Evolutionary conservation across 768 basidiomycete species (phyloP), one percentile per base, ranked within the genome.

Genomic region (Russula compacta): DNA sequence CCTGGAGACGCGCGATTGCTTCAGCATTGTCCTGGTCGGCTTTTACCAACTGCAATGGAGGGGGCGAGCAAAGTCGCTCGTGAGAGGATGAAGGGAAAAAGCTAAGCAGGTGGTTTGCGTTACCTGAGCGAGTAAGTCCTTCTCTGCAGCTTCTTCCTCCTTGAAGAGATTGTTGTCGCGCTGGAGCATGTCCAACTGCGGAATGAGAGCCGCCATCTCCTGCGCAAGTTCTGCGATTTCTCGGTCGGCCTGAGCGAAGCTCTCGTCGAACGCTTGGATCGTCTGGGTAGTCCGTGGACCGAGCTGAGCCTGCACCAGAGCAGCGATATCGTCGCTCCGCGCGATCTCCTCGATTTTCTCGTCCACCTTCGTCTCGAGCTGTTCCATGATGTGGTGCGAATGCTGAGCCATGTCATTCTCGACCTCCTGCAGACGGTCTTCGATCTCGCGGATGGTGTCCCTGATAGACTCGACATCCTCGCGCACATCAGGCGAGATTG

Each of bases 111-210:
- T 6, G 14, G n/a, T 10, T 10, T 11, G n/a, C 2, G 38, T 1
- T 21, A 74, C 73, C 64, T 64, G 52, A 2, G 48, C 62, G 24
- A 72, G 42, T 12, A 60, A 56, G 7, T 56, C 52, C 48, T 50
- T 63, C 21, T 65, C 59, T 10, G 46, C 35, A 17, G 42, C 59
- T 32, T 72, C 71, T 56, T 71, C 68, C 50, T 60, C 51, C 44
- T 40, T 59, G 21, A 57, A 38, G 15, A 49, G 53, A 15, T 48
- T 51, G 17, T 55, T 54, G 17, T 59, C 58, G 4, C 53, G 40
- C 35, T 54, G 32, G 12, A 68, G 58, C 2, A 19, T 14, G 35
- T 59, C 61, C 42, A 60, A 21, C 52, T 42, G 43, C 14, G 51
- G 53, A 7, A 66, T 48, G 33, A 64, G 40, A 5, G 56, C 63